Percentiles rank a stretch among this genome's conserved stretches.
These are phyloP conservation scores for Rhodotorula sp. DNA, from an alignment of 1,284 basidiomycete species.

Conservation along the genomic window DNA sequence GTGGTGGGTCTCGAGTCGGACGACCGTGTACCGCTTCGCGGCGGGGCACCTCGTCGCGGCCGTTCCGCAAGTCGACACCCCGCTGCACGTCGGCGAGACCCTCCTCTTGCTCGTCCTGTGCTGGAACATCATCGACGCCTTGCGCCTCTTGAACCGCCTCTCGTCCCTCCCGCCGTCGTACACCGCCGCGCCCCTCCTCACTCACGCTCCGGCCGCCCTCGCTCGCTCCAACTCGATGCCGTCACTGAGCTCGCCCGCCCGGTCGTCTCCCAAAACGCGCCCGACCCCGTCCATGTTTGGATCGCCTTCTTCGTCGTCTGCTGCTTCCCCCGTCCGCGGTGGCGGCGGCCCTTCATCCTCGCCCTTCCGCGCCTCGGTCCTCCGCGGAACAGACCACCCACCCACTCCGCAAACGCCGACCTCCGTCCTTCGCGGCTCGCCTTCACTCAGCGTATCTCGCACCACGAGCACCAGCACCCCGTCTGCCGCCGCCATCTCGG, in stretches of 20 bases:
- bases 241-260: conserved; percentile 7
- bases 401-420: conserved; percentile 31
- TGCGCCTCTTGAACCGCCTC: conserved; percentile 28
- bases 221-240: neutral
- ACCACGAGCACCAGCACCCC: conserved; percentile 1
- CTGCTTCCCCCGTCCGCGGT: conserved; percentile 5
- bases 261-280: conserved; percentile 32
- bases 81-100: conserved; percentile 33
- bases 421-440: conserved; percentile 1
- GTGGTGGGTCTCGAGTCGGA: conserved; percentile 36
- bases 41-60: conserved; percentile 33
- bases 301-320: neutral
- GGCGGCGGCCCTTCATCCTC: neutral
- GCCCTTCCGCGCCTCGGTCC: conserved; percentile 28
- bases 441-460: neutral
- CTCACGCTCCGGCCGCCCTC: neutral
- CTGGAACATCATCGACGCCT: conserved; percentile 39
- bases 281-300: conserved; percentile 17
- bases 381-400: conserved; percentile 8
- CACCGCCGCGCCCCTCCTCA: conserved; percentile 7
- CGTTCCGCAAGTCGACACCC: conserved; percentile 29
- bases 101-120: conserved; percentile 30
- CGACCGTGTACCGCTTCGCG: conserved; percentile 26
- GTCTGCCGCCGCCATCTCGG: neutral
- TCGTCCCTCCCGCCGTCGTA: conserved; percentile 25